phyloP scores from a whole-genome alignment of 495 filamentous ascomycete genomes.

The Penicillium pulvis region DNA sequence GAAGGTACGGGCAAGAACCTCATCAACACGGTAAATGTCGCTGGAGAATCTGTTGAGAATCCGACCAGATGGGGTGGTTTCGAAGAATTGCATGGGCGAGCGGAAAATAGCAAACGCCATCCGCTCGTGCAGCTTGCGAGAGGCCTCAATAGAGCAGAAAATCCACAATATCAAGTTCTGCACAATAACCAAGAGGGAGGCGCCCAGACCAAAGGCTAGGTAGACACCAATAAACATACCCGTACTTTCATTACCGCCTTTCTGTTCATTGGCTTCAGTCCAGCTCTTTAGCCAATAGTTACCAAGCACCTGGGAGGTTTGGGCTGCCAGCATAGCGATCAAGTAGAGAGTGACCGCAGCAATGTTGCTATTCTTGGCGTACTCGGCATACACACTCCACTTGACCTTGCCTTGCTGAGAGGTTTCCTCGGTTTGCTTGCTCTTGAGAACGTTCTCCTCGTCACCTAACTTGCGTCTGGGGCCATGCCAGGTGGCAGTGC shows the following conservation, averaged over 20 bases:
- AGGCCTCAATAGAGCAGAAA: conserved; percentile 98
- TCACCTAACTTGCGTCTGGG: conserved; percentile 80
- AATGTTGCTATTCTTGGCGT: conserved; percentile 92
- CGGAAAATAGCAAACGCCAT: conserved; percentile 99
- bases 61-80: conserved; percentile 95
- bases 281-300: conserved; percentile 93
- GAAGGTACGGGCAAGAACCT: conserved; percentile 89
- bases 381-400: conserved; percentile 86
- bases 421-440: conserved; percentile 82
- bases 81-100: conserved; percentile 98
- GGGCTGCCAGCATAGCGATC: conserved; percentile 71
- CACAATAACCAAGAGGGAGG: conserved; percentile 78
- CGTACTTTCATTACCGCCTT: conserved; percentile 68
- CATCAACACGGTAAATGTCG: conserved; percentile 94
- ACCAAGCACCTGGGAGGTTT: conserved; percentile 77
- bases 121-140: conserved; percentile 92
- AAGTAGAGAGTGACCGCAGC: conserved; percentile 82
- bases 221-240: conserved; percentile 95
- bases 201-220: conserved; percentile 90
- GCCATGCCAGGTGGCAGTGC: conserved; percentile 85
- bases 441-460: conserved; percentile 77
- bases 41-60: conserved; percentile 98
- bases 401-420: conserved; percentile 95
- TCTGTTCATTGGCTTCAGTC: conserved; percentile 74
- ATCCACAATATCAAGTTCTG: conserved; percentile 98